Evolutionary conservation across 148 eudicot genomes (phyloP).

Genomic region (Rhododendron kiyosumense): DNA sequence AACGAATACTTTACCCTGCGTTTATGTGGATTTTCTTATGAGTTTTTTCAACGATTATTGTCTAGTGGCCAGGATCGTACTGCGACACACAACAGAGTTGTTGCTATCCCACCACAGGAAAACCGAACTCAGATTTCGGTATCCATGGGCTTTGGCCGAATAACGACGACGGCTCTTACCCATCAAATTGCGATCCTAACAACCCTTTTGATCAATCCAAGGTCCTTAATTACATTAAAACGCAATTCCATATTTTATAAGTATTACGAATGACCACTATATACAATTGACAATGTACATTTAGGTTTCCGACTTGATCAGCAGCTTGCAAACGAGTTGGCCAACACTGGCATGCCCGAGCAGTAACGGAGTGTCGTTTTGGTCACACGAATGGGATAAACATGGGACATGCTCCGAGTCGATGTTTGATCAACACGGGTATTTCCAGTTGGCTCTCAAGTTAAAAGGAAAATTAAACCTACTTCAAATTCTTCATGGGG

Average conservation of each 20-base stretch:
- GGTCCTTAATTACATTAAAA: constrained; percentile 20
- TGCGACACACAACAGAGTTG: constrained; percentile 39
- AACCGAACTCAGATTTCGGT: constrained; percentile 36
- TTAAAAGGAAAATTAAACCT: constrained; percentile 30
- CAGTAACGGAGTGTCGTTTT: constrained; percentile 30
- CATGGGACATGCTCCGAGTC: constrained; percentile 60
- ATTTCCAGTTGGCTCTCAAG: constrained; percentile 39
- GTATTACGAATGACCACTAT: not conserved
- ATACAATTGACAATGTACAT: not conserved
- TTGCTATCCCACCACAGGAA: constrained; percentile 38
- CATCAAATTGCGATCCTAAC: constrained; percentile 40
- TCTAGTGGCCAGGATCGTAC: constrained; percentile 53
- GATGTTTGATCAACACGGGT: constrained; percentile 33
- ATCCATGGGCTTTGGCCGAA: constrained; percentile 61
- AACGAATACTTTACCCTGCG: not conserved
- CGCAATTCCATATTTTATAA: not conserved
- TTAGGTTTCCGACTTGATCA: constrained; percentile 28
- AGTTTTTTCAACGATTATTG: not conserved
- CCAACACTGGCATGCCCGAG: constrained; percentile 58
- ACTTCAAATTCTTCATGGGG: constrained; percentile 31
- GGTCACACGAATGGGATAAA: constrained; percentile 60
- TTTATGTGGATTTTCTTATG: not conserved
- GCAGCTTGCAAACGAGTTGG: constrained; percentile 50
- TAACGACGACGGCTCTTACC: constrained; percentile 43
- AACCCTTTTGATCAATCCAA: constrained; percentile 30